phyloP scores from a whole-genome alignment of 169 alveolate genomes.

The Perkinsus olseni region DNA sequence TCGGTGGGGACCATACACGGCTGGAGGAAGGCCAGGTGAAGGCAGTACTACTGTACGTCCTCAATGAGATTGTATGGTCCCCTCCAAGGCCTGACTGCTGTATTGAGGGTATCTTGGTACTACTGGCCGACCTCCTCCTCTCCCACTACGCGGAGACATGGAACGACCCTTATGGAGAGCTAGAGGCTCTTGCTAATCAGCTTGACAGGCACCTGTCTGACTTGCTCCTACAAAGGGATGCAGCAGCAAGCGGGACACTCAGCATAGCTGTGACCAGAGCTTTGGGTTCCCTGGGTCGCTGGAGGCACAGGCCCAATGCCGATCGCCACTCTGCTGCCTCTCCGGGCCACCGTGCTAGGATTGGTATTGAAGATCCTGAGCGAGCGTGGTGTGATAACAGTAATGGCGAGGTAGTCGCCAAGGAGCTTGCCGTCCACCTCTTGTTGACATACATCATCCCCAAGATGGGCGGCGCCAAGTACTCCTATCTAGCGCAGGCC shows the following conservation, averaged over 20 bases:
- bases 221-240: not conserved
- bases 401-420: not conserved
- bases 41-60: not conserved
- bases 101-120: not conserved
- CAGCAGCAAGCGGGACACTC: not conserved
- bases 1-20: not conserved
- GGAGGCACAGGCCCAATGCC: not conserved
- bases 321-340: not conserved
- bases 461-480: not conserved
- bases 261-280: not conserved
- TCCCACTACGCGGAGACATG: not conserved
- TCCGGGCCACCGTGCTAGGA: not conserved
- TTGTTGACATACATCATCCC: not conserved
- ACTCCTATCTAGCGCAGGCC: not conserved
- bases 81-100: constrained; percentile 3
- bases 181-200: not conserved
- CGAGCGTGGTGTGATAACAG: not conserved
- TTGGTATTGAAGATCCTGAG: not conserved
- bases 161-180: not conserved
- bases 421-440: not conserved
- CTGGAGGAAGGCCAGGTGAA: not conserved
- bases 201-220: not conserved
- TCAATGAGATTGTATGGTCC: not conserved
- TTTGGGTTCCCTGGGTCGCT: not conserved
- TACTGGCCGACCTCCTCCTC: not conserved